A percentile compares a stretch with the other conserved stretches of the same genome.
Conservation (phyloP, 768 basidiomycete genomes). For the Gloeophyllum trabeum region DNA sequence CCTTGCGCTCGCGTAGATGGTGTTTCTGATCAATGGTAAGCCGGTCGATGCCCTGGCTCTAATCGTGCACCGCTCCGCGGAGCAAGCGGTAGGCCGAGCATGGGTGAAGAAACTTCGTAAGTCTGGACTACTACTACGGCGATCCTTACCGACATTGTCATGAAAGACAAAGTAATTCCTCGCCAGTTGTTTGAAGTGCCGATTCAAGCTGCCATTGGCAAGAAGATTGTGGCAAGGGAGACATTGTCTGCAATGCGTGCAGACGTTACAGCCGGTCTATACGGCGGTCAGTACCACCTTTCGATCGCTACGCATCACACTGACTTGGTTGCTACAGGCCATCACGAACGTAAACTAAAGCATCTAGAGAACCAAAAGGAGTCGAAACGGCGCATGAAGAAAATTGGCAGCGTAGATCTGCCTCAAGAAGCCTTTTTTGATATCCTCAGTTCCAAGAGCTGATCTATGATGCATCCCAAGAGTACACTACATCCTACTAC, state of each 20-base stretch:
- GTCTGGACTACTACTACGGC: constrained; percentile 15
- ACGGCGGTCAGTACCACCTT: constrained; percentile 50
- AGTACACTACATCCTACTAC: no score
- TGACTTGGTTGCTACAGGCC: constrained; percentile 30
- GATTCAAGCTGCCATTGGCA: constrained; percentile 88
- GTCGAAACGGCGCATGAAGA: constrained; percentile 83
- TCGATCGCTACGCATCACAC: not conserved
- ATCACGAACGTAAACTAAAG: constrained; percentile 90
- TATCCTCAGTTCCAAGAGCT: constrained; percentile 56
- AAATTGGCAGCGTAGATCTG: constrained; percentile 77
- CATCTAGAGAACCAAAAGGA: constrained; percentile 87
- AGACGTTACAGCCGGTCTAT: constrained; percentile 90
- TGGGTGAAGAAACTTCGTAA: constrained; percentile 92
- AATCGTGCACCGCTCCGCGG: constrained; percentile 76
- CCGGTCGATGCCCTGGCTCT: constrained; percentile 90
- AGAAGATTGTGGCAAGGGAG: constrained; percentile 81
- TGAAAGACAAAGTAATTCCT: constrained; percentile 80
- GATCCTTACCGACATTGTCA: not conserved
- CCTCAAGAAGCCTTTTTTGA: constrained; percentile 96
- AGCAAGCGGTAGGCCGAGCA: constrained; percentile 59
- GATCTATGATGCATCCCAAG: constrained; percentile 5
- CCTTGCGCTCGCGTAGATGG: constrained; percentile 56
- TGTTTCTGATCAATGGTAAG: constrained; percentile 79
- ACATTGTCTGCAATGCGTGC: constrained; percentile 78
- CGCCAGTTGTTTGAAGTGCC: constrained; percentile 90